Percentiles rank a stretch among this genome's conserved stretches.
Conservation (phyloP, 768 basidiomycete genomes). For the Collybia nuda region DNA sequence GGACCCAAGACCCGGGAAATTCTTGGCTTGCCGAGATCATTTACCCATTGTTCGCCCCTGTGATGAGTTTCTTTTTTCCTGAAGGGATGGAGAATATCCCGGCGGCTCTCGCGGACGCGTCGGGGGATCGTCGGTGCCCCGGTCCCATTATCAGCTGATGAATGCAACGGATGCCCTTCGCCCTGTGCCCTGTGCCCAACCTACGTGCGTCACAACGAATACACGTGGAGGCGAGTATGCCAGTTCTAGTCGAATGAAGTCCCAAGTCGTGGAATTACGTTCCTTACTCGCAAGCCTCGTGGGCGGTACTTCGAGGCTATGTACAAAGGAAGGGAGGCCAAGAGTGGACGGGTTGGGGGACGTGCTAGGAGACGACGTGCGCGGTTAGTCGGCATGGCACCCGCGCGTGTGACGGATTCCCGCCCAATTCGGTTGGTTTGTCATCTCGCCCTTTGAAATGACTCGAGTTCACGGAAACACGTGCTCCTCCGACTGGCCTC, state of each 20-base stretch:
- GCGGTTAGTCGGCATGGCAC: background rate
- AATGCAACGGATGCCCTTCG: constrained; percentile 1
- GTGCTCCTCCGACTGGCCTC: background rate
- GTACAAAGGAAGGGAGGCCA: background rate
- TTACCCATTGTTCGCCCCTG: too few relatives aligned
- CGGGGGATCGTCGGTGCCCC: constrained; percentile 8
- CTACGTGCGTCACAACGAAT: background rate
- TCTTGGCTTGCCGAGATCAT: too few relatives aligned
- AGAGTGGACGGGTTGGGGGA: background rate
- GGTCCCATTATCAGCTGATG: constrained; percentile 2
- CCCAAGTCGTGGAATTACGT: too few relatives aligned
- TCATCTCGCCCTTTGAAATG: constrained; percentile 12
- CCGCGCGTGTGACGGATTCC: background rate
- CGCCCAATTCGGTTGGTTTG: constrained; percentile 13
- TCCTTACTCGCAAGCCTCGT: too few relatives aligned
- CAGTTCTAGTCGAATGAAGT: background rate
- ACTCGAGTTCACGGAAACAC: constrained; percentile 10
- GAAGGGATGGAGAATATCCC: too few relatives aligned
- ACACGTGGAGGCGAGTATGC: background rate
- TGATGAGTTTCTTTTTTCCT: too few relatives aligned
- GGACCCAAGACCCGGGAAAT: too few relatives aligned
- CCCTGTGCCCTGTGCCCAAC: constrained; percentile 10
- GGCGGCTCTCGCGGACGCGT: background rate
- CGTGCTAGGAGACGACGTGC: background rate
- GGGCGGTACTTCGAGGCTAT: background rate